Conservation (phyloP, 2,329 filamentous ascomycete genomes). For the Metarhizium album region DNA sequence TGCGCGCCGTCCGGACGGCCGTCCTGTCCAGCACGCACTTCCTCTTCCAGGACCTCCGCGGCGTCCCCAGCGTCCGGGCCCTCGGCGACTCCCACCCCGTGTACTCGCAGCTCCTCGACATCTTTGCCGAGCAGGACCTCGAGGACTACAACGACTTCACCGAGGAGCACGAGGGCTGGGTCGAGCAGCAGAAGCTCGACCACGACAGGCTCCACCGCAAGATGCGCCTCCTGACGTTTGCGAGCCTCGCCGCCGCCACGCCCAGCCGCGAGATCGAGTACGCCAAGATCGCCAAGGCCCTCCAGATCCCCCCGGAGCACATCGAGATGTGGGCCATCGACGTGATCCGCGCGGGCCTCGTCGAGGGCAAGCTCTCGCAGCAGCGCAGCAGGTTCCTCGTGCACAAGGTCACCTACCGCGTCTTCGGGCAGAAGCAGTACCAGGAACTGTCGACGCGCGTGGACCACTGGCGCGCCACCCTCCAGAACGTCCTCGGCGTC, state of each 20-base stretch:
- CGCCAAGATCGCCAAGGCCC: conserved; percentile 67
- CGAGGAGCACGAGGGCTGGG: conserved; percentile 77
- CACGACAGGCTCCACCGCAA: conserved; percentile 74
- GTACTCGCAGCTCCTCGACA: conserved; percentile 86
- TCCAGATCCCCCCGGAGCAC: conserved; percentile 72
- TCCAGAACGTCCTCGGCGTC: conserved; percentile 67
- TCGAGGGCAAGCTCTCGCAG: conserved; percentile 94
- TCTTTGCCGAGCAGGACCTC: conserved; percentile 87
- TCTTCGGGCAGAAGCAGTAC: conserved; percentile 98
- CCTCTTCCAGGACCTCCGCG: conserved; percentile 72
- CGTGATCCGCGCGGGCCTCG: conserved; percentile 86
- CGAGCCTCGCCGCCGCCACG: conserved; percentile 74
- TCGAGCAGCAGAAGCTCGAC: conserved; percentile 66
- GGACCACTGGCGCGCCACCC: conserved; percentile 80
- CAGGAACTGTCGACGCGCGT: conserved; percentile 82
- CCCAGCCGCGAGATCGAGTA: conserved; percentile 85
- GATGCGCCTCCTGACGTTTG: conserved; percentile 90
- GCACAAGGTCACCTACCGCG: conserved; percentile 90
- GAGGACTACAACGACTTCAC: conserved; percentile 95
- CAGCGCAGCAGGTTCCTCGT: conserved; percentile 88
- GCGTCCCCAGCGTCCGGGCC: conserved; percentile 73
- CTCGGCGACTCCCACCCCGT: conserved; percentile 74
- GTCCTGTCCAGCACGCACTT: conserved; percentile 46
- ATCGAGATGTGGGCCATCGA: conserved; percentile 99
- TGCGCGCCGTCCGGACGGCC: conserved; percentile 44